Conservation (phyloP, 148 eudicot genomes). For the Rhododendron molle region DNA sequence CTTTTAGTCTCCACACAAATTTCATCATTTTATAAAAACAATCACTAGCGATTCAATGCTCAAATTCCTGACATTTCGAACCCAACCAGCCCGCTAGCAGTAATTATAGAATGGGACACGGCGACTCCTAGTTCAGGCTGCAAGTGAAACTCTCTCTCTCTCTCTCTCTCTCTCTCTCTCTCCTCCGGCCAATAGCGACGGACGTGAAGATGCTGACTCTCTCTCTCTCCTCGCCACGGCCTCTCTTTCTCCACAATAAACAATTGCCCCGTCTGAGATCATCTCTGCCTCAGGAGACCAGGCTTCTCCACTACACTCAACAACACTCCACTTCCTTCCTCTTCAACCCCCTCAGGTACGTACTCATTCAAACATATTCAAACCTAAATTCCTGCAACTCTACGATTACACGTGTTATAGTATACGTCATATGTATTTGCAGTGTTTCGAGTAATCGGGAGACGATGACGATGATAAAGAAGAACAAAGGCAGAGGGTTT, state of each 20-base stretch:
- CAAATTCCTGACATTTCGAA: no score
- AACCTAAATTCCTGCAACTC: background rate
- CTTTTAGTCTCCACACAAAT: no score
- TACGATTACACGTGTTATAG: background rate
- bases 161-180: background rate
- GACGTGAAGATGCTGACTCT: background rate
- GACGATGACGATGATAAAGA: conserved; percentile 8
- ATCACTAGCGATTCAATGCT: no score
- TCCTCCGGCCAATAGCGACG: background rate
- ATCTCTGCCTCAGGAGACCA: background rate
- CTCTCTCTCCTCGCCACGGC: conserved; percentile 10
- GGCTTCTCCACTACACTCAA: background rate
- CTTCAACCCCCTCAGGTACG: conserved; percentile 14
- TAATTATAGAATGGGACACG: no score
- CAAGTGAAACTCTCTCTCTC: no score
- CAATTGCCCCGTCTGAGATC: conserved; percentile 10
- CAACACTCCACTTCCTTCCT: background rate
- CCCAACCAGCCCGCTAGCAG: no score
- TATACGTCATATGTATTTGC: background rate
- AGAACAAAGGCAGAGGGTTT: conserved; percentile 24
- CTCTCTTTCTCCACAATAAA: conserved; percentile 7
- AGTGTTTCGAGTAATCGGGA: conserved; percentile 23
- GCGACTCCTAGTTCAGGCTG: no score
- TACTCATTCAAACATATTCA: background rate
- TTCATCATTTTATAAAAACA: no score